Base-by-base conservation (phyloP, 2,329 filamentous ascomycete species). In the Tolypocladium sp. region DNA sequence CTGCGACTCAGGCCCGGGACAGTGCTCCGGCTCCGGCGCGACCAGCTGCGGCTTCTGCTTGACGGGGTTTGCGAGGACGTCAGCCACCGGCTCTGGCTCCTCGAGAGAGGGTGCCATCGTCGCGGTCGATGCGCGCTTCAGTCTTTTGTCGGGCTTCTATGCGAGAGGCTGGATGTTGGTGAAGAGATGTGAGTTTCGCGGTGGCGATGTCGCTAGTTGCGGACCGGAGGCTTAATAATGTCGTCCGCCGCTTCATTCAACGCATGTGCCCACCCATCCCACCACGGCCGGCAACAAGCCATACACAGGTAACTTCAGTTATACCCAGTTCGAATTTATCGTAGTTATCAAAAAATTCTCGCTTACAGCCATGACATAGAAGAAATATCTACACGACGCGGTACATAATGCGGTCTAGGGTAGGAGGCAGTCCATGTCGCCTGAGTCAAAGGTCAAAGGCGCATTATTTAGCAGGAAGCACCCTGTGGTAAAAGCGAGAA, bases 21-120 rank as follows among this genome's bases (percentile, higher is more conserved):
- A 99, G 79, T 97, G 92, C 75, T 97, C 92, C 77, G 93, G 93
- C 71, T 97, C 92, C 46, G 94, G 93, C 25, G 94, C 94, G 63
- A 97, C 90, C 58, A 99, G 88, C 63, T 91, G 82, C 1, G 93
- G 92, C 57, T 90, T 87, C 58, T 84, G 79, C 73, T 92, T 92
- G 59, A 92, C 79, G 9, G 90, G 89, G 69, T 90, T 88, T 65
- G 85, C 79, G 65, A 96, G 78, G 63, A 92, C 88, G 60, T 91
- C 87, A 62, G 87, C 80, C 57, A 87, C 79, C 44, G 81, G 72
- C 58, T 83, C 82, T 56, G 88, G 82, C 67, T 88, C 85, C 76
- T 95, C 89, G 52, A 96, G 78, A 30, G 89, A 91, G 22, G 91
- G 91, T 58, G 91, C 87, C 91, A 96, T 96, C 52, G 58, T 69